Evolutionary conservation across 108 stramenopile species (phyloP), one percentile per base, ranked within the genome.

Genomic region (Aureococcus anophagefferens): DNA sequence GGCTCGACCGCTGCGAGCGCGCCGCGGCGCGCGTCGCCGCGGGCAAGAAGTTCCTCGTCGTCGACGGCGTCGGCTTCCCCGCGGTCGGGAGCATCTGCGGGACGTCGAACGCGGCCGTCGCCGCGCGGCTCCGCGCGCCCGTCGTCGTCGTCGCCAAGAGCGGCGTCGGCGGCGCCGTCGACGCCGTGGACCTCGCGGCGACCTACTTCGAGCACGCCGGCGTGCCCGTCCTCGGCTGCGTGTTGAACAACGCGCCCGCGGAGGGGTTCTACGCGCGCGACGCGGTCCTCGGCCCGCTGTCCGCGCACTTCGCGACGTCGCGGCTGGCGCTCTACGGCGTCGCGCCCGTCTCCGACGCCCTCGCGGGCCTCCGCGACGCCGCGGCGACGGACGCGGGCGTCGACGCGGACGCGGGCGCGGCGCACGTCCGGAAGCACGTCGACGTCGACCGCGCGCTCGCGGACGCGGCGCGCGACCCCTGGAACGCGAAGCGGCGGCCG

Each of bases 31-130:
- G 30, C 13, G 4, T 74, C 14, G 11, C 30, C 63, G 4, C 4
- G 15, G 67, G 35, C 46, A 0, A 15, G 33, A 59, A 63, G 33
- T n/a, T 71, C 32, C 66, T 74, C 15, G 30, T 74, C 15, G 62
- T 74, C 29, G 73, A 74, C 66, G 73, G 73, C 29, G 73, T 74
- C n/a, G 73, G 73, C 45, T 74, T 66, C 35, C 73, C 73, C 5
- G 9, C 62, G 5, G 73, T 74, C 33, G 73, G 73, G 34, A 65
- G 63, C 35, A 68, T 74, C 30, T 18, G 18, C 51, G 35, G 64
- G 4, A 11, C 33, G 18, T 63, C 62, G 17, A 74, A 74, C 65
- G 73, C 73, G 21, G 73, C 67, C 35, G 73, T 69, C 29, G 46
- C 73, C 16, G 16, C 30, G 18, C 29, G 29, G 15, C 17, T 67